Evolutionary conservation across 164 flowering plant genomes (phyloP).

Genomic region (Dillenia turbinata): DNA sequence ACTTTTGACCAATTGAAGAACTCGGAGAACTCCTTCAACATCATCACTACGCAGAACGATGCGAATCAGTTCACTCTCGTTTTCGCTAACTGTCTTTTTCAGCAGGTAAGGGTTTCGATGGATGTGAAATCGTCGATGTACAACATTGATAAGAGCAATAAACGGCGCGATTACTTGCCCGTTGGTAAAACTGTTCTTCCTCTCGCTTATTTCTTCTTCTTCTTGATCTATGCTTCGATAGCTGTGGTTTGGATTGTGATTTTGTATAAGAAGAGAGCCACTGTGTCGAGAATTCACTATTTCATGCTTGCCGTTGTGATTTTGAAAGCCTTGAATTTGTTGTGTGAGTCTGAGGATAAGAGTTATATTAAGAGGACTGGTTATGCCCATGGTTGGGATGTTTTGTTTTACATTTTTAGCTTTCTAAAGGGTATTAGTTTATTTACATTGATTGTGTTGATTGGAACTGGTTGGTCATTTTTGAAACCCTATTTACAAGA

Average conservation of each 20-base stretch:
- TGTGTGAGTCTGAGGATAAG: constrained; percentile 13
- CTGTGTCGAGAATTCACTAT: neutral
- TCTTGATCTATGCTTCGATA: neutral
- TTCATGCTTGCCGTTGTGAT: neutral
- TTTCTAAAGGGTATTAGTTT: constrained; percentile 12
- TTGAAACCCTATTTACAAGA: constrained; percentile 11
- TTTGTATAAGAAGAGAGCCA: neutral
- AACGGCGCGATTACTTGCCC: neutral
- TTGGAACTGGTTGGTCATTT: constrained; percentile 13
- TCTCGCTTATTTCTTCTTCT: neutral
- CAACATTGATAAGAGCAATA: constrained; percentile 6
- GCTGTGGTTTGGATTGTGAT: neutral
- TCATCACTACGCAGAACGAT: too few relatives aligned
- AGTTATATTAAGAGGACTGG: constrained; percentile 8
- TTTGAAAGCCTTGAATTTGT: neutral
- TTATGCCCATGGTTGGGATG: constrained; percentile 11
- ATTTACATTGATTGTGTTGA: constrained; percentile 13
- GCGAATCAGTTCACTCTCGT: too few relatives aligned
- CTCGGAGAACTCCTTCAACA: too few relatives aligned
- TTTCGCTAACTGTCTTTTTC: too few relatives aligned
- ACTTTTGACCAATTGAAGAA: constrained; percentile 23
- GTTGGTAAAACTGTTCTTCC: constrained; percentile 3
- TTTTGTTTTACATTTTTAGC: constrained; percentile 10
- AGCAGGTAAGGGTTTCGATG: constrained; percentile 28
- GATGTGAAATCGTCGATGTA: constrained; percentile 35